Evolutionary conservation across 306 rosid genomes (phyloP).

Genomic region (Coriaria nepalensis): DNA sequence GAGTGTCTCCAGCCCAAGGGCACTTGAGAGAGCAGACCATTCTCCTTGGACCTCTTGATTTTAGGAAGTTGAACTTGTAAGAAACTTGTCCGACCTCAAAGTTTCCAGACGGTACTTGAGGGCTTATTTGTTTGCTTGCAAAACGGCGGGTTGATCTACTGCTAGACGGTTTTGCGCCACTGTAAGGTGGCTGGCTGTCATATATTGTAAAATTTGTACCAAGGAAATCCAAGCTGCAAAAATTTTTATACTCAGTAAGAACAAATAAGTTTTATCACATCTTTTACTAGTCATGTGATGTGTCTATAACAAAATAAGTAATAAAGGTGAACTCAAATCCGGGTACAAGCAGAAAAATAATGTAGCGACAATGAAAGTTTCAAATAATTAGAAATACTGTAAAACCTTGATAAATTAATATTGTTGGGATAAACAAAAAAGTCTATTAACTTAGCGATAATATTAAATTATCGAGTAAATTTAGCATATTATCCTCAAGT

Average conservation of each 20-base stretch:
- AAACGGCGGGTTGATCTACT: slow-evolving; percentile 72
- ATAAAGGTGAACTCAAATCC: too few relatives aligned
- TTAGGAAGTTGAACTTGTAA: slow-evolving; percentile 86
- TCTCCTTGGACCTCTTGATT: slow-evolving; percentile 98
- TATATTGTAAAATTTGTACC: slow-evolving; percentile 87
- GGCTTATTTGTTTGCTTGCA: slow-evolving; percentile 94
- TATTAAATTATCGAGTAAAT: too few relatives aligned
- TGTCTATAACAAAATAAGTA: too few relatives aligned
- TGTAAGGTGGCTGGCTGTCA: slow-evolving; percentile 84
- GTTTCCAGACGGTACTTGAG: slow-evolving; percentile 90
- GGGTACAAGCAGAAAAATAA: too few relatives aligned
- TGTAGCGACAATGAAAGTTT: too few relatives aligned
- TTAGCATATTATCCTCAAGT: too few relatives aligned
- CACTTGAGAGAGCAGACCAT: slow-evolving; percentile 66
- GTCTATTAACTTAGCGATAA: too few relatives aligned
- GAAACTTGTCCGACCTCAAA: slow-evolving; percentile 85
- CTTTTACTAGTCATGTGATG: too few relatives aligned
- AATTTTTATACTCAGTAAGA: slow-evolving; percentile 7
- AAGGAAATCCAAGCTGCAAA: slow-evolving; percentile 88
- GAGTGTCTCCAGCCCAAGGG: slow-evolving; percentile 30
- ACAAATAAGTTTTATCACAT: not conserved
- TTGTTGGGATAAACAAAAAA: too few relatives aligned
- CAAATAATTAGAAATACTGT: too few relatives aligned
- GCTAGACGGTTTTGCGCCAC: slow-evolving; percentile 80
- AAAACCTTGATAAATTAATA: too few relatives aligned